Conservation (phyloP, 2,329 filamentous ascomycete genomes). For the Metarhizium robertsii region DNA sequence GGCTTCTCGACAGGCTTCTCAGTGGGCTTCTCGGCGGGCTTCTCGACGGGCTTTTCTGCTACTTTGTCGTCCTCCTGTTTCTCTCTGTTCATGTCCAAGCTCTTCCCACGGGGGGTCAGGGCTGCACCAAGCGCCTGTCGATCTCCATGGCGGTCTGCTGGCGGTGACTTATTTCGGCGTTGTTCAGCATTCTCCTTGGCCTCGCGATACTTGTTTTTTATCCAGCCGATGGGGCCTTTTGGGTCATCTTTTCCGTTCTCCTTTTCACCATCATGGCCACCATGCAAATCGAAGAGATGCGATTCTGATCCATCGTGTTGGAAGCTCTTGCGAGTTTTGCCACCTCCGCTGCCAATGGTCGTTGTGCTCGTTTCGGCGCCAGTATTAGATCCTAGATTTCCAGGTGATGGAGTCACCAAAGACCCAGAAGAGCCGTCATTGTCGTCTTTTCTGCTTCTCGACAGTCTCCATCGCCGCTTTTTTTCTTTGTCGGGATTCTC, state of each 20-base stretch:
- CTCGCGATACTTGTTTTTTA: slow-evolving; percentile 51
- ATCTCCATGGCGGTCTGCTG: slow-evolving; percentile 23
- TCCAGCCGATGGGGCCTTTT: slow-evolving; percentile 46
- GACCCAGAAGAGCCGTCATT: slow-evolving; percentile 31
- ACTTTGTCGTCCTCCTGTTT: slow-evolving; percentile 12
- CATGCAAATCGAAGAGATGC: slow-evolving; percentile 26
- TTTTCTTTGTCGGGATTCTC: slow-evolving; percentile 55
- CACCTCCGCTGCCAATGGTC: slow-evolving; percentile 55
- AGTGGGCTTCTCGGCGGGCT: neutral
- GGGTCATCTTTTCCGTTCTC: slow-evolving; percentile 35
- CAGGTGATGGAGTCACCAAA: slow-evolving; percentile 32
- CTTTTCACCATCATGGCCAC: slow-evolving; percentile 27
- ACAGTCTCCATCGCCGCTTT: slow-evolving; percentile 64
- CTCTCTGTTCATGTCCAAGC: slow-evolving; percentile 37
- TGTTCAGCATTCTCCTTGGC: slow-evolving; percentile 48
- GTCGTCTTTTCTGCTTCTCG: slow-evolving; percentile 52
- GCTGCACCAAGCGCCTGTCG: slow-evolving; percentile 17
- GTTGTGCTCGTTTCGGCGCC: slow-evolving; percentile 58
- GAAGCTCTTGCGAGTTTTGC: slow-evolving; percentile 38
- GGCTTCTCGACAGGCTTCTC: neutral
- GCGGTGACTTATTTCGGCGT: slow-evolving; percentile 47
- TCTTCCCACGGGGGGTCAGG: slow-evolving; percentile 34
- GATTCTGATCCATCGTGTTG: slow-evolving; percentile 41
- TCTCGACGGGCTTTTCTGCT: slow-evolving; percentile 2
- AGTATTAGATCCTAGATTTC: slow-evolving; percentile 49